A percentile compares a stretch with the other conserved stretches of the same genome.
phyloP scores from a whole-genome alignment of 345 rosid species.

The Citrus unshiu region DNA sequence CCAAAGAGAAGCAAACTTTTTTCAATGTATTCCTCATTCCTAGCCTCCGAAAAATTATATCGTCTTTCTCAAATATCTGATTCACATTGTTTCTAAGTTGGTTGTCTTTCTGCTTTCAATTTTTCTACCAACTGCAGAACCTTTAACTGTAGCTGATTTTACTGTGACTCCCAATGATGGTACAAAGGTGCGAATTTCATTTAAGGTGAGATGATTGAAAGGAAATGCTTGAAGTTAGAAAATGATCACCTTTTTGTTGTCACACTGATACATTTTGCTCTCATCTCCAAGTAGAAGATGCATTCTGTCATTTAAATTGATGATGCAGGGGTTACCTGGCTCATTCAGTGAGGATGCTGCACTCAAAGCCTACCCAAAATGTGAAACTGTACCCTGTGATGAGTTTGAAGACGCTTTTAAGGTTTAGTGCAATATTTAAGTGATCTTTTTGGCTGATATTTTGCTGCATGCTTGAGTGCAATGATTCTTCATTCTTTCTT shows the following conservation, averaged over 20 bases:
- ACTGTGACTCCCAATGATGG: constrained; percentile 27
- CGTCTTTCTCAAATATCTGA: background rate
- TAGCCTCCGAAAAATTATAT: background rate
- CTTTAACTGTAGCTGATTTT: constrained; percentile 45
- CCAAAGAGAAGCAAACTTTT: background rate
- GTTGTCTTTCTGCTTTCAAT: background rate
- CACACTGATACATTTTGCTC: background rate
- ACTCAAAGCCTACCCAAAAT: constrained; percentile 58
- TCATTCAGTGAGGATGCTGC: constrained; percentile 62
- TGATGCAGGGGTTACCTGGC: constrained; percentile 48
- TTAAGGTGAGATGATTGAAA: constrained; percentile 33
- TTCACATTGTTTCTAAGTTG: background rate
- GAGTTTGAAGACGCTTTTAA: constrained; percentile 60
- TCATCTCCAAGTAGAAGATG: background rate
- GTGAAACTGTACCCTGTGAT: constrained; percentile 54
- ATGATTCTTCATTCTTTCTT: background rate
- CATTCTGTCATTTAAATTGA: background rate
- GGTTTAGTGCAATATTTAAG: constrained; percentile 23
- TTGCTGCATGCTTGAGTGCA: background rate
- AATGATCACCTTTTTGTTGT: background rate
- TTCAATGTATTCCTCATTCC: background rate
- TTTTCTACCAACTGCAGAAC: constrained; percentile 30
- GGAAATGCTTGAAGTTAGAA: background rate
- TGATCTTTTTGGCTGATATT: background rate
- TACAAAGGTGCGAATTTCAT: constrained; percentile 42